phyloP scores from a whole-genome alignment of 805 yeast species.

The Candida qinlingensis region DNA sequence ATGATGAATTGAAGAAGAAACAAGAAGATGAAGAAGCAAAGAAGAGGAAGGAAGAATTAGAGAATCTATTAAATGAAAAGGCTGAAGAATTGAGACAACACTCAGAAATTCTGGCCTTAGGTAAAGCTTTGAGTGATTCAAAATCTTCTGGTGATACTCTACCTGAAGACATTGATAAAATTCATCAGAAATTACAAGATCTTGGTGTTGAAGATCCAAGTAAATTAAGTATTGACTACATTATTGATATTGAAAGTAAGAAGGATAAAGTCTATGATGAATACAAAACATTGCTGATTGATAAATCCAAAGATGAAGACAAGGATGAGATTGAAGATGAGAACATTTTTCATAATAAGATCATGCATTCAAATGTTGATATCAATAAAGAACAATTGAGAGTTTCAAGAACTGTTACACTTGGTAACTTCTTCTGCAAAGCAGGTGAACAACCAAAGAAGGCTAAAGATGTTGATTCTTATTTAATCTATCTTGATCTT shows the following conservation, averaged over 20 bases:
- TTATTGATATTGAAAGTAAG: slow-evolving; percentile 17
- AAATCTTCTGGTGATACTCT: slow-evolving; percentile 34
- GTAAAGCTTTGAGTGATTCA: slow-evolving; percentile 56
- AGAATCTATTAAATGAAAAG: slow-evolving; percentile 1
- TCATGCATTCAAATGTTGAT: slow-evolving; percentile 51
- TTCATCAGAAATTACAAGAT: slow-evolving; percentile 28
- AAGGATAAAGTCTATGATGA: slow-evolving; percentile 16
- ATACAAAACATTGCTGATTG: slow-evolving; percentile 18
- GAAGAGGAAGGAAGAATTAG: slow-evolving; percentile 7
- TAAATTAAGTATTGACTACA: slow-evolving; percentile 16
- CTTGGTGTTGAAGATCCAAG: slow-evolving; percentile 37
- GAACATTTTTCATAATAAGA: slow-evolving; percentile 40
- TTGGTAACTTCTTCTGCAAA: slow-evolving; percentile 52
- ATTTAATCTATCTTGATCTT: slow-evolving; percentile 73
- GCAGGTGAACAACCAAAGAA: slow-evolving; percentile 7
- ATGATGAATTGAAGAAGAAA: not conserved
- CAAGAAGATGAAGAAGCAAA: slow-evolving; percentile 2
- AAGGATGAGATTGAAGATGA: slow-evolving; percentile 5
- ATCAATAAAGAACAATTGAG: slow-evolving; percentile 48
- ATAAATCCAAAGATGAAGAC: slow-evolving; percentile 11
- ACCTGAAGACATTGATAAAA: slow-evolving; percentile 23
- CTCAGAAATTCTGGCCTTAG: slow-evolving; percentile 53
- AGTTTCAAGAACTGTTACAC: slow-evolving; percentile 61
- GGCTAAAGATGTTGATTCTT: slow-evolving; percentile 42
- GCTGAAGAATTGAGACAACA: slow-evolving; percentile 34